Percentiles rank a stretch among this genome's conserved stretches.
These are phyloP conservation scores for Rhododendron kiyosumense DNA, from an alignment of 148 eudicot species.

Conservation along the genomic window DNA sequence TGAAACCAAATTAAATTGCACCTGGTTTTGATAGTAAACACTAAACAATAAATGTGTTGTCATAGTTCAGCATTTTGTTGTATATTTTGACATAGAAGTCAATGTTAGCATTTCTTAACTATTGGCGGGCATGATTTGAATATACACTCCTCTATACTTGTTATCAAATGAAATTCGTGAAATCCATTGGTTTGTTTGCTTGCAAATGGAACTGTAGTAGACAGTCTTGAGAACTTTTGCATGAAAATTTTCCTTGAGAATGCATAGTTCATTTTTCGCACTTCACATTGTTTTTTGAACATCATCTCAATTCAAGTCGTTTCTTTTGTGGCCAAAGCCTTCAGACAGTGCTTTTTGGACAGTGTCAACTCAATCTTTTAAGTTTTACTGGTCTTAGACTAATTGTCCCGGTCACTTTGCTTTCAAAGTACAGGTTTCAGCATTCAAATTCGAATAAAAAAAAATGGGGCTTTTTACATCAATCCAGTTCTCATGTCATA, in stretches of 20 bases:
- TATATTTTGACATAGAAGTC: not conserved
- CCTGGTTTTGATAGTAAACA: not conserved
- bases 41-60: not conserved
- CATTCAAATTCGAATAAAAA: not conserved
- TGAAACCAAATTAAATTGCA: not conserved
- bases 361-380: not conserved
- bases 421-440: not conserved
- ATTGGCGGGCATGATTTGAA: not conserved
- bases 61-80: not conserved
- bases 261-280: not conserved
- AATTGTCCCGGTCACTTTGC: not conserved
- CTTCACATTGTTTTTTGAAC: not conserved
- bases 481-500: not conserved
- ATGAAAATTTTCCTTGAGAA: not conserved
- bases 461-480: not conserved
- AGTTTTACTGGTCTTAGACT: not conserved
- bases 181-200: not conserved
- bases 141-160: too few species aligned
- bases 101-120: not conserved
- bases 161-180: not conserved
- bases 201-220: not conserved
- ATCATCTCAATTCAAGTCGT: not conserved
- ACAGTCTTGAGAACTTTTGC: not conserved
- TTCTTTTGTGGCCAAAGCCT: not conserved
- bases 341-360: not conserved